phyloP scores from a whole-genome alignment of 106 monocot species.

The Dendrobium huoshanense region DNA sequence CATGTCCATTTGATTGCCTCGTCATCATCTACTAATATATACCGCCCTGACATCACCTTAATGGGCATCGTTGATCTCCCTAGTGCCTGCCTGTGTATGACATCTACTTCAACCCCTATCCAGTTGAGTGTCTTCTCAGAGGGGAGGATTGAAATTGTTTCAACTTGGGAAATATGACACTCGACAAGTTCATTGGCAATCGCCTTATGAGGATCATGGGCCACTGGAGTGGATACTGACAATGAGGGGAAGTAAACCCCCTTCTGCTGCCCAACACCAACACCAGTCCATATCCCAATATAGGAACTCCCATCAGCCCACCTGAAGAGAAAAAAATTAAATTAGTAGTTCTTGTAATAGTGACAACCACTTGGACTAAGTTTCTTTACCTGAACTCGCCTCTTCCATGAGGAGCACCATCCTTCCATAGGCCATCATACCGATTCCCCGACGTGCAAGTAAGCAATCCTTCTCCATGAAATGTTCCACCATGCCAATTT shows the following conservation, averaged over 20 bases:
- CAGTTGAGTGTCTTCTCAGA: constrained; percentile 64
- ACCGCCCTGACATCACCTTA: neutral
- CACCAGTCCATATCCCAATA: constrained; percentile 27
- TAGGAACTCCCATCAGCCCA: constrained; percentile 67
- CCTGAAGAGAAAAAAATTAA: neutral
- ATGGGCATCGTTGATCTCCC: constrained; percentile 17
- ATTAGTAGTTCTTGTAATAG: no score
- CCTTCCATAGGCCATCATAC: constrained; percentile 73
- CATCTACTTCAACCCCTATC: constrained; percentile 18
- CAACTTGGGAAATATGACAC: constrained; percentile 33
- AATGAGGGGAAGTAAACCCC: constrained; percentile 39
- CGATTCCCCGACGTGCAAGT: constrained; percentile 47
- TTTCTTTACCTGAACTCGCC: constrained; percentile 24
- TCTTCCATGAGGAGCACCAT: constrained; percentile 42
- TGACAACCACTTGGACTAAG: no score
- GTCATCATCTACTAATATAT: constrained; percentile 7
- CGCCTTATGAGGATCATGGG: constrained; percentile 33
- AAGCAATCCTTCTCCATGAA: constrained; percentile 42
- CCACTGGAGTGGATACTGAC: constrained; percentile 13
- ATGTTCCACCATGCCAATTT: constrained; percentile 41
- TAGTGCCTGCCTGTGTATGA: constrained; percentile 18
- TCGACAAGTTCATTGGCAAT: constrained; percentile 29
- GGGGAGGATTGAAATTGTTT: constrained; percentile 48
- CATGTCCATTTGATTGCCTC: constrained; percentile 11
- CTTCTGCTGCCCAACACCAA: constrained; percentile 18